phyloP scores from a whole-genome alignment of 1,284 basidiomycete genomes.

The Ustilago trichophora region DNA sequence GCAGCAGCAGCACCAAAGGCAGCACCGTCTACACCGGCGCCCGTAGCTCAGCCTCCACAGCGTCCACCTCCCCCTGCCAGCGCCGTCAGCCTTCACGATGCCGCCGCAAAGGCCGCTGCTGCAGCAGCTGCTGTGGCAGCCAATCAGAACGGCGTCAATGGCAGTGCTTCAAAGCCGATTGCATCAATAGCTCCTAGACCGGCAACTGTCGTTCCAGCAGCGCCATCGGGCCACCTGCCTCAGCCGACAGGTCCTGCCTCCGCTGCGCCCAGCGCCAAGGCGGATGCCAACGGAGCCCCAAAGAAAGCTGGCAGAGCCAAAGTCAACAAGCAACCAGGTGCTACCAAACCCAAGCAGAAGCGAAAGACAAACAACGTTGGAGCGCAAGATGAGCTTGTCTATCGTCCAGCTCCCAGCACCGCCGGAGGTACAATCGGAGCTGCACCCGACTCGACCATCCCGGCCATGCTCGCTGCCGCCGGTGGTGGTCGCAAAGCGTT shows the following conservation, averaged over 20 bases:
- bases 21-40: not conserved
- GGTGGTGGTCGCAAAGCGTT: conserved; percentile 52
- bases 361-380: conserved; percentile 25
- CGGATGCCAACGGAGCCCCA: not conserved
- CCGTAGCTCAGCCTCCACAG: not conserved
- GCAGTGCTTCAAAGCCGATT: not conserved
- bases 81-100: conserved; percentile 34
- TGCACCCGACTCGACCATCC: conserved; percentile 26
- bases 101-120: conserved; percentile 25
- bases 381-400: conserved; percentile 25
- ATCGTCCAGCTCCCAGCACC: conserved; percentile 37
- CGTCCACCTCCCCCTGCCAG: conserved; percentile 28
- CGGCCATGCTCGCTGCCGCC: conserved; percentile 46
- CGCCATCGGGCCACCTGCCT: not conserved
- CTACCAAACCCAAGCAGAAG: conserved; percentile 49
- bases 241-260: not conserved
- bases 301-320: conserved; percentile 29
- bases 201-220: no score
- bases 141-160: conserved; percentile 8
- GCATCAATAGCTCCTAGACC: conserved; percentile 10
- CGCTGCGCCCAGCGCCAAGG: not conserved
- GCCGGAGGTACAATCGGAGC: conserved; percentile 56
- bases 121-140: conserved; percentile 14
- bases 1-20: not conserved
- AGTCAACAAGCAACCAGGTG: conserved; percentile 13